phyloP scores from a whole-genome alignment of 2,329 filamentous ascomycete genomes.

The Colletotrichum tropicicola region DNA sequence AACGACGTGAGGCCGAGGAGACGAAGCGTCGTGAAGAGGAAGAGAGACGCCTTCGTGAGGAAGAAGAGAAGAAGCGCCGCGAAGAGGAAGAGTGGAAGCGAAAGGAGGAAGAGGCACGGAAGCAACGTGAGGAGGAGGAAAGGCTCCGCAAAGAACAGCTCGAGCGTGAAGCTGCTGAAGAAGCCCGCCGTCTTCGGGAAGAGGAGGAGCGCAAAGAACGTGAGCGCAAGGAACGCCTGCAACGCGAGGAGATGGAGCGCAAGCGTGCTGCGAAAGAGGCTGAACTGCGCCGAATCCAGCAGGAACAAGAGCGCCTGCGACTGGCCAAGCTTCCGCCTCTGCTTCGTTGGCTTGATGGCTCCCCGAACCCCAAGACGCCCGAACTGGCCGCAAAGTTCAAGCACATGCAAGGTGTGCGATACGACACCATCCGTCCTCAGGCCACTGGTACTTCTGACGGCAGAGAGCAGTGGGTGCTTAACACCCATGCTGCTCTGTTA shows the following conservation, averaged over 20 bases:
- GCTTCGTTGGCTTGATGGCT: slow-evolving; percentile 67
- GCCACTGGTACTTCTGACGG: slow-evolving; percentile 62
- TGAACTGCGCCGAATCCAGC: slow-evolving; percentile 57
- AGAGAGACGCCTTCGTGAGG: slow-evolving; percentile 43
- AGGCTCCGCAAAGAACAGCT: slow-evolving; percentile 52
- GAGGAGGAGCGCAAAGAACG: slow-evolving; percentile 61
- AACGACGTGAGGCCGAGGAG: slow-evolving; percentile 35
- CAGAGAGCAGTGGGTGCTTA: slow-evolving; percentile 74
- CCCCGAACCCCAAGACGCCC: slow-evolving; percentile 58
- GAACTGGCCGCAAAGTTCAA: slow-evolving; percentile 64
- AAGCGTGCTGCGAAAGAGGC: slow-evolving; percentile 61
- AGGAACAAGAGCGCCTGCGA: slow-evolving; percentile 63
- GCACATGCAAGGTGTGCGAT: slow-evolving; percentile 67
- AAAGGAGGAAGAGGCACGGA: slow-evolving; percentile 47
- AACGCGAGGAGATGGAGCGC: slow-evolving; percentile 56
- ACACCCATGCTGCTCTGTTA: slow-evolving; percentile 70
- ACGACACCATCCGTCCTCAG: slow-evolving; percentile 67
- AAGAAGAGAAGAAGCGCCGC: slow-evolving; percentile 45
- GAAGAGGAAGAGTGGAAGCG: slow-evolving; percentile 49
- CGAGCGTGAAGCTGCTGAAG: slow-evolving; percentile 57
- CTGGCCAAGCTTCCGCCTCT: slow-evolving; percentile 67
- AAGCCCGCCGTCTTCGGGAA: slow-evolving; percentile 59
- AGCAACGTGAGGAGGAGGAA: slow-evolving; percentile 56
- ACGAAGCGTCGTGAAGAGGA: slow-evolving; percentile 41
- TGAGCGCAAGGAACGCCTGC: slow-evolving; percentile 54